These are phyloP conservation scores for Rhynchosporium secalis DNA, from an alignment of 2,329 filamentous ascomycete species.

Conservation along the genomic window DNA sequence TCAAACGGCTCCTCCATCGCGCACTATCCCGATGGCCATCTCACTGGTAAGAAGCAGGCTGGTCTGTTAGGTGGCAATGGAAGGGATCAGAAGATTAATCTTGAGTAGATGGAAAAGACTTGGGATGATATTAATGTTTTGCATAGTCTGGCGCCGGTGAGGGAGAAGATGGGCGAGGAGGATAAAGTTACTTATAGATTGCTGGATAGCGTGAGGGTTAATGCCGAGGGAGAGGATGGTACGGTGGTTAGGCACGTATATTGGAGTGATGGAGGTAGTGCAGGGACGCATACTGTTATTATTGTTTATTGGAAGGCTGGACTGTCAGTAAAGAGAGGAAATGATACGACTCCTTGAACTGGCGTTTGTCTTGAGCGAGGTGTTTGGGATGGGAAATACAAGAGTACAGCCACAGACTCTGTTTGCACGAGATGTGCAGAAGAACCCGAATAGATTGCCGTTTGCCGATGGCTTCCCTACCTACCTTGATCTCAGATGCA, in stretches of 20 bases:
- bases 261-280: constrained; percentile 25
- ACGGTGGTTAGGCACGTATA: constrained; percentile 34
- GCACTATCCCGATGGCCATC: constrained; percentile 39
- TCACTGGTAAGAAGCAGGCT: constrained; percentile 26
- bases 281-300: constrained; percentile 32
- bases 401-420: neutral
- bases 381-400: neutral
- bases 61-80: constrained; percentile 26
- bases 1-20: constrained; percentile 49
- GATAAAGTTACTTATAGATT: constrained; percentile 59
- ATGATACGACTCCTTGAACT: neutral
- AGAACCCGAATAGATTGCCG: no score
- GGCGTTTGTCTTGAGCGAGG: neutral
- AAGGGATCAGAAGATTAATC: constrained; percentile 30
- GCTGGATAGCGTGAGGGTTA: constrained; percentile 44
- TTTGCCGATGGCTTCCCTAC: no score
- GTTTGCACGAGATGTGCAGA: no score
- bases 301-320: constrained; percentile 33
- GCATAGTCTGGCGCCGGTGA: constrained; percentile 53
- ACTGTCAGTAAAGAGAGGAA: neutral
- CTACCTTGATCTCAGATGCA: no score
- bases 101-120: constrained; percentile 45
- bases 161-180: constrained; percentile 51
- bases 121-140: constrained; percentile 47
- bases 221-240: constrained; percentile 41